Percentiles rank a stretch among this genome's conserved stretches.
phyloP scores from a whole-genome alignment of 2,329 filamentous ascomycete species.

The Alternaria novae-zelandiae region DNA sequence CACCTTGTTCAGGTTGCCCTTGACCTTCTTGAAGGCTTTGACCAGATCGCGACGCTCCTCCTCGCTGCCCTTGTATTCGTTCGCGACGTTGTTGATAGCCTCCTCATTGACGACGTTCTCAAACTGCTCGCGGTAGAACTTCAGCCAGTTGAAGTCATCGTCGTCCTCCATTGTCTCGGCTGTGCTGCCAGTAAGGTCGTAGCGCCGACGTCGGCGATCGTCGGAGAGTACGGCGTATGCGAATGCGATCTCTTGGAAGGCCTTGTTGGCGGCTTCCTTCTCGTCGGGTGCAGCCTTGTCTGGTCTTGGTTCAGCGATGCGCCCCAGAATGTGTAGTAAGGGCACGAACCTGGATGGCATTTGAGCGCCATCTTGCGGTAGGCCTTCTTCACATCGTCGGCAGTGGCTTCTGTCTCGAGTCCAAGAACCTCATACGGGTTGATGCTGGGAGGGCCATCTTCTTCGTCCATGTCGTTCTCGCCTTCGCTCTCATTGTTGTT shows the following conservation, averaged over 20 bases:
- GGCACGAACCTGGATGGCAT: slow-evolving; percentile 70
- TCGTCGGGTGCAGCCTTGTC: slow-evolving; percentile 77
- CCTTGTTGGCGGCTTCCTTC: slow-evolving; percentile 75
- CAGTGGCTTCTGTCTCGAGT: slow-evolving; percentile 72
- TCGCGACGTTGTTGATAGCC: slow-evolving; percentile 76
- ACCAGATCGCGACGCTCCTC: slow-evolving; percentile 84
- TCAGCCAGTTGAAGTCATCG: slow-evolving; percentile 83
- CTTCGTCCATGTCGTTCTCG: slow-evolving; percentile 30
- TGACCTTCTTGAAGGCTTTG: slow-evolving; percentile 71
- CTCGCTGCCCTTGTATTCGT: slow-evolving; percentile 81
- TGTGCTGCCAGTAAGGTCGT: slow-evolving; percentile 89
- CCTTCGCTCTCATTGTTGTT: slow-evolving; percentile 55
- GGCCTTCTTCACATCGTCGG: slow-evolving; percentile 83
- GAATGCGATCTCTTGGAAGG: slow-evolving; percentile 90
- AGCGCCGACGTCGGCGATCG: slow-evolving; percentile 77
- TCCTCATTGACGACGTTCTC: slow-evolving; percentile 75
- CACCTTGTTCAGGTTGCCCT: slow-evolving; percentile 77
- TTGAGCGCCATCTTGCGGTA: slow-evolving; percentile 91
- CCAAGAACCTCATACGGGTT: slow-evolving; percentile 81
- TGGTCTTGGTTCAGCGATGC: slow-evolving; percentile 40
- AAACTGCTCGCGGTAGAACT: slow-evolving; percentile 87
- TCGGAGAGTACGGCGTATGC: slow-evolving; percentile 94
- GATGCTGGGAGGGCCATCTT: slow-evolving; percentile 68
- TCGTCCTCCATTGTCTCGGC: slow-evolving; percentile 77
- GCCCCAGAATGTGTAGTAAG: slow-evolving; percentile 13